These are phyloP conservation scores for Plasmodium malariae DNA, from an alignment of 169 alveolate species.

Conservation along the genomic window DNA sequence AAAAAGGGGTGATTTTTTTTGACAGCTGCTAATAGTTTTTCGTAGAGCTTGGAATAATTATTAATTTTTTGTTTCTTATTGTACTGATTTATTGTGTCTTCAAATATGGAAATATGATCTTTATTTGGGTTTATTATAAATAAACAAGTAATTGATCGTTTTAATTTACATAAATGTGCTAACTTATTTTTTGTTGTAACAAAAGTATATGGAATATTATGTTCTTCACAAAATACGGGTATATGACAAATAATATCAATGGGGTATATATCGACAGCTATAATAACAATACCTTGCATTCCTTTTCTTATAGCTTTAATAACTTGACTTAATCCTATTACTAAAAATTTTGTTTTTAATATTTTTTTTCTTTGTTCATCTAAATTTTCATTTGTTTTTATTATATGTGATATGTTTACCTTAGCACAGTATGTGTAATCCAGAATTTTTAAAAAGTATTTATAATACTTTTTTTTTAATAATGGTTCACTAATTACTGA, in stretches of 20 bases:
- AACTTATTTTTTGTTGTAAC: constrained; percentile 93
- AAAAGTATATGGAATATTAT: constrained; percentile 93
- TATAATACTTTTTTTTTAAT: constrained; percentile 55
- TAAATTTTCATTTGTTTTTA: constrained; percentile 43
- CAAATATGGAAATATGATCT: constrained; percentile 62
- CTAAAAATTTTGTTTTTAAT: constrained; percentile 40
- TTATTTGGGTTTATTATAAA: constrained; percentile 88
- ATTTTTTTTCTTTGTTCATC: constrained; percentile 50
- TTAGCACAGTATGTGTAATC: constrained; percentile 59
- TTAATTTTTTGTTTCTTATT: constrained; percentile 60
- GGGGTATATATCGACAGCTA: constrained; percentile 98
- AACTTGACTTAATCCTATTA: constrained; percentile 96
- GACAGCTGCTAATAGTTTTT: constrained; percentile 78
- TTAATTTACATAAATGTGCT: constrained; percentile 95
- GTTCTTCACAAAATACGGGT: constrained; percentile 96
- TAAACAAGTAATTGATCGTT: constrained; percentile 96
- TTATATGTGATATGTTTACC: constrained; percentile 21
- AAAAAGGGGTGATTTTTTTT: constrained; percentile 81
- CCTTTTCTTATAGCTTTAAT: constrained; percentile 95
- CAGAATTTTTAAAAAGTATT: constrained; percentile 44
- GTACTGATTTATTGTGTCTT: constrained; percentile 33
- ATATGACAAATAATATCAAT: constrained; percentile 96
- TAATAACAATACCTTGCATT: constrained; percentile 90
- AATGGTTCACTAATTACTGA: constrained; percentile 61
- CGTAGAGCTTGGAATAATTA: constrained; percentile 79